phyloP scores from a whole-genome alignment of 1,139 yeast genomes.

The Casaregolazyma lundiana region DNA sequence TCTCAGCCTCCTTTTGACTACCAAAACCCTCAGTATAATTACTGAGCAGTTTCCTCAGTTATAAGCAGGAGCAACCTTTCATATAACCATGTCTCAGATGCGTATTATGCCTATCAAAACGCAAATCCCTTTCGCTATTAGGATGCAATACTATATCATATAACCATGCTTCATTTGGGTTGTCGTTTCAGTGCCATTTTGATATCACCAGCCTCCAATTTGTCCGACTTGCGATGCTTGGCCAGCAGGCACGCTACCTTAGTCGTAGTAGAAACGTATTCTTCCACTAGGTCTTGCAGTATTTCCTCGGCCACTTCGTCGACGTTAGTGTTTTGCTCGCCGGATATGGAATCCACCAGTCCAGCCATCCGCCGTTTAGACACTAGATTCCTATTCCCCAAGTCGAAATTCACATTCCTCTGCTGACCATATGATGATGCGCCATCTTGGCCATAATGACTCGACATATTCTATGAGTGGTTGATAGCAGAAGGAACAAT shows the following conservation, averaged over 20 bases:
- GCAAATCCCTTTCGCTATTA: background rate
- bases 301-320: slow-evolving; percentile 11
- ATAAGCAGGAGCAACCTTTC: too few species aligned
- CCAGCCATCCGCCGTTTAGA: slow-evolving; percentile 5
- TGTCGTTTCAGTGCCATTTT: slow-evolving; percentile 7
- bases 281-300: slow-evolving; percentile 12
- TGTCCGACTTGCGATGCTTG: slow-evolving; percentile 10
- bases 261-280: slow-evolving; percentile 7
- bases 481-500: background rate
- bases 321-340: slow-evolving; percentile 5
- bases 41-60: too few species aligned
- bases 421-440: background rate
- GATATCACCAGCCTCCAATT: slow-evolving; percentile 7
- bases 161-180: slow-evolving; percentile 1
- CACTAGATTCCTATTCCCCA: slow-evolving; percentile 1
- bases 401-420: background rate
- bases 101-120: too few species aligned
- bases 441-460: background rate
- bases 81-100: too few species aligned
- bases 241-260: slow-evolving; percentile 12
- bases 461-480: background rate
- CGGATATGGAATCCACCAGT: slow-evolving; percentile 7
- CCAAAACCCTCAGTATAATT: slow-evolving; percentile 14
- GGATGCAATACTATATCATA: background rate
- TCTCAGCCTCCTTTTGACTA: slow-evolving; percentile 20